A percentile compares a stretch with the other conserved stretches of the same genome.
These are phyloP conservation scores for Capsicum chinense DNA, from an alignment of 257 asterid species.

Conservation along the genomic window DNA sequence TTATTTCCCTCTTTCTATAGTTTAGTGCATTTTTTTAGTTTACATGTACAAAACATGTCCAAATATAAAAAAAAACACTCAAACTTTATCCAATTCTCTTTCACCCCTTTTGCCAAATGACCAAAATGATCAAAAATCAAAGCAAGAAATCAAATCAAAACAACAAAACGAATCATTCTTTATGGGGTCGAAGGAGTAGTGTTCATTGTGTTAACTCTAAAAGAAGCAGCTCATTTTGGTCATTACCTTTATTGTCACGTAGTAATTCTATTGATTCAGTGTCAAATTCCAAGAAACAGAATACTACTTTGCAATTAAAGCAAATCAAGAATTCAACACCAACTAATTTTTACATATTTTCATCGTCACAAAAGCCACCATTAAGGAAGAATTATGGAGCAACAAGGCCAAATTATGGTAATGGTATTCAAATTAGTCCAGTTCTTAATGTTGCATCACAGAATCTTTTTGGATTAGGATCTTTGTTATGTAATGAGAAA, in stretches of 20 bases:
- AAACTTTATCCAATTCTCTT: slow-evolving; percentile 28
- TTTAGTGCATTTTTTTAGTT: background rate
- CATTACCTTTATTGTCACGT: slow-evolving; percentile 47
- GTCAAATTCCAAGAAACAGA: slow-evolving; percentile 42
- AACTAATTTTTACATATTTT: slow-evolving; percentile 32
- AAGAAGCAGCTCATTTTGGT: slow-evolving; percentile 54
- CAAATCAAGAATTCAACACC: slow-evolving; percentile 22
- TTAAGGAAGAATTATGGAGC: slow-evolving; percentile 43
- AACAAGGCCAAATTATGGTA: slow-evolving; percentile 37
- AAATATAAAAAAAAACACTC: slow-evolving; percentile 31
- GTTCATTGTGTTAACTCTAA: slow-evolving; percentile 48
- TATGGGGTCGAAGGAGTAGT: slow-evolving; percentile 52
- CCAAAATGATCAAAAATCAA: slow-evolving; percentile 15
- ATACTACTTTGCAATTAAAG: background rate
- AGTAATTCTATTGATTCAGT: slow-evolving; percentile 59
- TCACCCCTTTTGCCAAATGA: slow-evolving; percentile 34
- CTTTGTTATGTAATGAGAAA: slow-evolving; percentile 52
- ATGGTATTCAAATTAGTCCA: slow-evolving; percentile 47
- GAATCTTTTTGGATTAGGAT: slow-evolving; percentile 53
- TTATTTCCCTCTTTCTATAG: too few species aligned
- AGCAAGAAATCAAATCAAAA: slow-evolving; percentile 30
- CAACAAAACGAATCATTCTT: slow-evolving; percentile 44
- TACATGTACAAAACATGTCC: slow-evolving; percentile 29
- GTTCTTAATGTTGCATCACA: slow-evolving; percentile 51
- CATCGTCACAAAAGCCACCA: slow-evolving; percentile 53